Percentiles rank a stretch among this genome's conserved stretches.
Conservation (phyloP, 2,329 filamentous ascomycete species). For the Penicillium italicum region DNA sequence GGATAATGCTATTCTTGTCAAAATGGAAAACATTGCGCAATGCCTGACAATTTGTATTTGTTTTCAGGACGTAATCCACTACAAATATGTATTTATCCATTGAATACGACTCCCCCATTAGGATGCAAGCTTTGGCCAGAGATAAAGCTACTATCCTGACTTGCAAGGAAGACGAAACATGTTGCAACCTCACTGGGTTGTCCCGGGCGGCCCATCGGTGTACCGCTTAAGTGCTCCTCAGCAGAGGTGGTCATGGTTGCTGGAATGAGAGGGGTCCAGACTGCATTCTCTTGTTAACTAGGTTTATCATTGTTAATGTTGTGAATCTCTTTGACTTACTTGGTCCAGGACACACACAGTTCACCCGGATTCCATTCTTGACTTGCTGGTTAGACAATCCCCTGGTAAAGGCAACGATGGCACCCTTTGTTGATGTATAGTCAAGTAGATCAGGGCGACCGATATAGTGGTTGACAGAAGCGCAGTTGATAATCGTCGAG, state of each 20-base stretch:
- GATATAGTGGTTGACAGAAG: conserved; percentile 78
- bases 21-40: no score
- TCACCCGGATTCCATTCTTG: conserved; percentile 68
- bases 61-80: no score
- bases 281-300: no score
- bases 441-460: conserved; percentile 76
- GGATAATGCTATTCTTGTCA: no score
- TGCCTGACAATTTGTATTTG: no score
- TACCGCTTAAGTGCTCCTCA: conserved; percentile 64
- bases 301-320: no score
- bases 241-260: conserved; percentile 67
- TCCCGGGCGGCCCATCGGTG: conserved; percentile 67
- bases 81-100: no score
- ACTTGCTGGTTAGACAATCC: conserved; percentile 72
- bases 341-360: conserved; percentile 73
- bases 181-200: conserved; percentile 64
- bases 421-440: conserved; percentile 73
- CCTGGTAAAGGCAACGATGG: conserved; percentile 73
- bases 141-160: conserved; percentile 67
- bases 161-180: conserved; percentile 76
- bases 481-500: conserved; percentile 76
- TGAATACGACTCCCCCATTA: conserved; percentile 57
- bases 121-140: conserved; percentile 66
- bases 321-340: no score
- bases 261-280: conserved; percentile 73